Evolutionary conservation across 257 asterid genomes (phyloP), one percentile per base, ranked within the genome.

Genomic region (Solanum appendiculatum): DNA sequence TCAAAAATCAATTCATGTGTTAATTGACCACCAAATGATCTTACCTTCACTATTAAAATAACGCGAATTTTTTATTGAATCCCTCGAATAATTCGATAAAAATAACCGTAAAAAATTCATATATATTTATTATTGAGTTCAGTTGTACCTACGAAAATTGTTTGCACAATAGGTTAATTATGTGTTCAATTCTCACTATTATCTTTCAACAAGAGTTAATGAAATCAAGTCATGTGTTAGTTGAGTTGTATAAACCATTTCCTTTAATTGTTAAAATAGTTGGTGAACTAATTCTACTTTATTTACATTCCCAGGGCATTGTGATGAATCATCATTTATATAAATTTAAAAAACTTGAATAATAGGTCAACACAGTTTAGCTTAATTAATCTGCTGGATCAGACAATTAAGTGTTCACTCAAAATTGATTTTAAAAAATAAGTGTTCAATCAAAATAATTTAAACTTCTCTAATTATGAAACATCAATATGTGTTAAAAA

Each of bases 241-340:
- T 91, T 92, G 92, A 73, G 81, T 56, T 68, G 12, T 70, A 68
- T 81, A 46, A 87, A 72, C 80, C 86, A 83, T 86, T 74, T 46
- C 48, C 73, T 37, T 56, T 83, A 73, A 74, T 42, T 77, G 86
- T 86, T 86, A 85, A 90, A 73, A 72, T 86, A 90, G 90, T 92
- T 87, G 91, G 89, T 86, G 84, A 91, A 83, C 90, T 87, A 92
- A 91, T 92, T 63, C 89, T 27, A 83, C 20, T 46, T 21, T 48
- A 51, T 46, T 10, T 48, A 51, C n/a, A 56, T 54, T 10, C 18
- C 40, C 23, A 48, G 15, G 40, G 42, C 13, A 5, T 39, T 27
- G 70, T 74, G 85, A 75, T 80, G 85, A 88, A 81, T 89, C 89
- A 72, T 87, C 72, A 72, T 68, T 15, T 83, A 86, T 56, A 75